Base-by-base conservation (phyloP, 1,284 basidiomycete species). In the Cutaneotrichosporon mucoides region DNA sequence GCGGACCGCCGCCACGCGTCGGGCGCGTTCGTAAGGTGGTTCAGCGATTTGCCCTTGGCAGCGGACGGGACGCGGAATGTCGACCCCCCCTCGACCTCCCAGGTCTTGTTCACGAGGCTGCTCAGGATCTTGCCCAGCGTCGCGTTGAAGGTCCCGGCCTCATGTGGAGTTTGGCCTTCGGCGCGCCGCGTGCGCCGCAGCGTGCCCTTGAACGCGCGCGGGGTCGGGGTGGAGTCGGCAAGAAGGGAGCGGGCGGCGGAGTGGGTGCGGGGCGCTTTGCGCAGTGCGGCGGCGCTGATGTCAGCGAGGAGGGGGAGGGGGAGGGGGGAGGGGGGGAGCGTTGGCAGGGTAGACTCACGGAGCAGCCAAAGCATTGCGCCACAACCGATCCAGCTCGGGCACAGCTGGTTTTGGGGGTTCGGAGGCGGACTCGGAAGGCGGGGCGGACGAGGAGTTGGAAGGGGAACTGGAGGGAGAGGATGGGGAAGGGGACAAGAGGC, bases 131-230 rank as follows among this genome's bases (percentile, higher is more conserved):
- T 42, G 0, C 48, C 55, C 6, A 75, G 56, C 15, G 69, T 55
- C 35, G 62, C 56, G 55, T 72, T 66, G 35, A 75, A 62, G 1
- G 55, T 50, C 6, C 51, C 45, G 0, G 64, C 68, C 63, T 75
- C 73, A 12, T 62, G 57, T 0, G 70, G 71, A n/a, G 73, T 75
- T 35, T 66, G 61, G 6, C 73, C 73, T 35, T 62, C 58, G 5
- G 58, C 55, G 34, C 73, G 60, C 44, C 50, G 57, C 15, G 34
- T 11, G 10, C 42, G 45, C 1, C 12, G 12, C 33, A 36, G 24
- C 33, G 54, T 43, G 46, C 56, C 60, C 43, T 53, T 54, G 42
- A 57, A 38, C 5, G 6, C 33, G 40, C 60, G 60, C 11, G 48
- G 50, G 13, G 40, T 5, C 1, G 55, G 60, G 10, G 56, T 55